phyloP scores from a whole-genome alignment of 1,284 basidiomycete genomes.

The Pseudozyma sp. region DNA sequence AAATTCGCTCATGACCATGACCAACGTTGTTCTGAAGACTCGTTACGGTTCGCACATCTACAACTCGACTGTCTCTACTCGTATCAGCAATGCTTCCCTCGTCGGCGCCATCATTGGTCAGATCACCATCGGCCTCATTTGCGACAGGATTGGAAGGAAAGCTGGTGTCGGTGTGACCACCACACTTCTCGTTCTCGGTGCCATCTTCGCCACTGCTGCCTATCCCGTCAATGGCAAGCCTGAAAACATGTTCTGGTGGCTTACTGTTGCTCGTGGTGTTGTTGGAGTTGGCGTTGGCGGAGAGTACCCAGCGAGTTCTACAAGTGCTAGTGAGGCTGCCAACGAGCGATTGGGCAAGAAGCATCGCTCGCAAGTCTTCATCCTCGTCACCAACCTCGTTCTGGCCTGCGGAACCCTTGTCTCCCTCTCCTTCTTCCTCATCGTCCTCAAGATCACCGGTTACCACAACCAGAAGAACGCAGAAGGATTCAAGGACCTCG shows the following conservation, averaged over 20 bases:
- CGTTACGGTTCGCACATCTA: constrained; percentile 72
- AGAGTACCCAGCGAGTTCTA: constrained; percentile 80
- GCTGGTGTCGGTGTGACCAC: constrained; percentile 73
- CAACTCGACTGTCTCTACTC: constrained; percentile 76
- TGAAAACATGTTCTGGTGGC: constrained; percentile 79
- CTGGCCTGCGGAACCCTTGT: constrained; percentile 73
- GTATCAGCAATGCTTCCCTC: constrained; percentile 79
- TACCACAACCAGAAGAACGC: constrained; percentile 58
- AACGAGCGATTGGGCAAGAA: constrained; percentile 76
- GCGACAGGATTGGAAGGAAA: constrained; percentile 76
- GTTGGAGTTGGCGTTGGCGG: constrained; percentile 81
- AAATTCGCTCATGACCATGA: constrained; percentile 70
- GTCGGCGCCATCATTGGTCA: constrained; percentile 79
- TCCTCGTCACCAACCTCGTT: constrained; percentile 77
- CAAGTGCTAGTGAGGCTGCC: constrained; percentile 78
- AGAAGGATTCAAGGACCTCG: constrained; percentile 74
- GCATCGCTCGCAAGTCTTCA: constrained; percentile 78
- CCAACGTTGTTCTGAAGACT: constrained; percentile 58
- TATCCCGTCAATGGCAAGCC: constrained; percentile 74
- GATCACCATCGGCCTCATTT: constrained; percentile 76
- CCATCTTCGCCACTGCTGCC: constrained; percentile 79
- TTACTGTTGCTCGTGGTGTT: constrained; percentile 79
- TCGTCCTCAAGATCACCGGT: constrained; percentile 74
- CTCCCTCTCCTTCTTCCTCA: constrained; percentile 78
- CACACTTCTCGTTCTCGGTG: constrained; percentile 78